Base-by-base conservation (phyloP, 441 rosid genomes). In the Cnidoscolus chayamansa region DNA sequence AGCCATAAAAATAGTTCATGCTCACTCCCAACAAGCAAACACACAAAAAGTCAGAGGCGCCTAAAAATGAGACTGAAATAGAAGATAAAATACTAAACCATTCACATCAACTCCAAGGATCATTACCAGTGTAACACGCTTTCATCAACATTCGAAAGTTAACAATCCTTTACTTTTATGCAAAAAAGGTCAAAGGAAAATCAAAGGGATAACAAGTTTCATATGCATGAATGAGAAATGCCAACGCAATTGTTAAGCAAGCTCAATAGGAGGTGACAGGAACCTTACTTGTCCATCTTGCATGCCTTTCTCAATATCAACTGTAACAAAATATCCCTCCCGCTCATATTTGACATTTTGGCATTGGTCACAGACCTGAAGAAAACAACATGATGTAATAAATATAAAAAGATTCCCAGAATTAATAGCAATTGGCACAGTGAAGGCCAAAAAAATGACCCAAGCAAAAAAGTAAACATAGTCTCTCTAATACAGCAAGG, bases 241-340 rank as follows among this genome's bases (percentile, higher is more conserved):
- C 47, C 4, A 35, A 19, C n/a, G 51, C 15, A 57, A 30, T 32
- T 48, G 35, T 40, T 50, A 64, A 43, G 25, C 19, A 64, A 7
- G 51, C 10, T 19, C 62, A 30, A 67, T 40, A n/a, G 10, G 71
- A 32, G 45, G 67, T 8, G 31, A 67, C 49, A 10, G 40, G 47
- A 72, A 67, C 68, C 90, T 87, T 86, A 95, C 99, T 71, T 95
- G 90, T 68, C 98, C 98, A 80, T 93, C 97, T 84, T 89, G 87
- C 98, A 95, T 93, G 76, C 99, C 98, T 83, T 88, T 95, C 86
- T 95, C 98, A 15, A 95, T 90, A 82, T 93, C 98, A 74, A 95
- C 94, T 10, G 97, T 89, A 77, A 95, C 72, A 65, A 78, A 85
- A 76, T 90, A 86, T 65, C 99, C 97, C 69, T 95, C 98, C 10